Conservation (phyloP, 169 alveolate species). For the Plasmodium ovale region DNA sequence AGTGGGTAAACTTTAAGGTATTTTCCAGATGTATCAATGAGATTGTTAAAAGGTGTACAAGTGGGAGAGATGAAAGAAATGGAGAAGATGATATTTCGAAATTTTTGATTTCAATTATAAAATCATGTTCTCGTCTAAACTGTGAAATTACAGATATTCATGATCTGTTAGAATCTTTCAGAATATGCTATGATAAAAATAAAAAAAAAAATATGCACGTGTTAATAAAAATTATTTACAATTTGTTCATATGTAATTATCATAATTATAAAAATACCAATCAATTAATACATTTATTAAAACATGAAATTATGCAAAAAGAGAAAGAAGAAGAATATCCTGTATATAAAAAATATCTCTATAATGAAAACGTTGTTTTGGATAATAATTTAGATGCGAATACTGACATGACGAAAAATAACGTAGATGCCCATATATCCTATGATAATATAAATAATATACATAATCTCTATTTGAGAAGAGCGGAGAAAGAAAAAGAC, state of each 20-base stretch:
- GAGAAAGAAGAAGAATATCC: constrained; percentile 27
- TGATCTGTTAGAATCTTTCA: constrained; percentile 9
- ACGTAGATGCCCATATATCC: constrained; percentile 10
- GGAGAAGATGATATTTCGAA: constrained; percentile 2
- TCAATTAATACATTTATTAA: constrained; percentile 43
- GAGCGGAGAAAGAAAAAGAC: background rate
- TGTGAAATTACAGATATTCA: constrained; percentile 56
- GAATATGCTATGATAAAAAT: constrained; percentile 6
- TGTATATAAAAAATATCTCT: constrained; percentile 35
- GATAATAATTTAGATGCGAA: constrained; percentile 21
- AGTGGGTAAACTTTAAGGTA: constrained; percentile 41
- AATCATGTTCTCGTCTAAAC: constrained; percentile 68
- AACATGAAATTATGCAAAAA: constrained; percentile 6
- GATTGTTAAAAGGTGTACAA: constrained; percentile 7
- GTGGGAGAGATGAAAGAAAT: background rate
- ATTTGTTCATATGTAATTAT: constrained; percentile 57
- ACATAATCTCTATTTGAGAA: constrained; percentile 28
- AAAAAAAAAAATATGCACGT: constrained; percentile 23
- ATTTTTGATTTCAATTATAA: constrained; percentile 28
- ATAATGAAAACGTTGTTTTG: constrained; percentile 38
- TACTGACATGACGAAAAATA: background rate
- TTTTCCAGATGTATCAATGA: constrained; percentile 48
- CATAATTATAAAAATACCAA: constrained; percentile 45
- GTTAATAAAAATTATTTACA: constrained; percentile 52
- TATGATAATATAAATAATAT: constrained; percentile 58